Evolutionary conservation across 768 basidiomycete species (phyloP).

Genomic region (Mycena rosella): DNA sequence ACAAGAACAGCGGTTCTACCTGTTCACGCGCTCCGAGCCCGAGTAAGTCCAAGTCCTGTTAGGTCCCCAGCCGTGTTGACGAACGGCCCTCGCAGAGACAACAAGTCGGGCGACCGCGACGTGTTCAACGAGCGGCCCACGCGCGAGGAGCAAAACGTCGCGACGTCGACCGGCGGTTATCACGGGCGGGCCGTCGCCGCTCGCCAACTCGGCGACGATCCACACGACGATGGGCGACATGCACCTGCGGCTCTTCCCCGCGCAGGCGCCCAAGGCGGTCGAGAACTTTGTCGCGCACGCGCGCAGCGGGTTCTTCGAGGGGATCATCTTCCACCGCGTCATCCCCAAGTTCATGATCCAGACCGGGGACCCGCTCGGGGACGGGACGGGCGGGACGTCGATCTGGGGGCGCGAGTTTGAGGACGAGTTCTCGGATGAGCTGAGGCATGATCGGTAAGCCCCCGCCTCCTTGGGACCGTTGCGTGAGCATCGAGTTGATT

Average conservation of each 20-base stretch:
- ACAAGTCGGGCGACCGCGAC: slow-evolving; percentile 90
- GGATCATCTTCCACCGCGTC: slow-evolving; percentile 95
- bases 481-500: not conserved
- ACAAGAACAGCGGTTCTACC: slow-evolving; percentile 93
- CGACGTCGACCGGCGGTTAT: slow-evolving; percentile 67
- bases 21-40: slow-evolving; percentile 92
- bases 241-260: slow-evolving; percentile 88
- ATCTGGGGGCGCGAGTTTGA: slow-evolving; percentile 94
- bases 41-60: slow-evolving; percentile 74
- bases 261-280: slow-evolving; percentile 93
- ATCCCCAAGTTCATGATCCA: slow-evolving; percentile 99
- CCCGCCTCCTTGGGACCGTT: not conserved
- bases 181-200: slow-evolving; percentile 71
- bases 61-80: not conserved
- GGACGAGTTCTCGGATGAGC: slow-evolving; percentile 91
- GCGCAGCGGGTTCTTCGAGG: slow-evolving; percentile 91
- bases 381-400: slow-evolving; percentile 92
- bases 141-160: slow-evolving; percentile 93
- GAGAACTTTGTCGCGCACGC: slow-evolving; percentile 98
- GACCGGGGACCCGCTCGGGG: slow-evolving; percentile 95
- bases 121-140: slow-evolving; percentile 99
- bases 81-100: slow-evolving; percentile 65
- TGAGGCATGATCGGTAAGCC: slow-evolving; percentile 89
- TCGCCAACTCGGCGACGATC: slow-evolving; percentile 87
- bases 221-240: slow-evolving; percentile 98